These are phyloP conservation scores for Cylindricascospora bacillispora DNA, from an alignment of 1,139 yeast species.

Conservation along the genomic window DNA sequence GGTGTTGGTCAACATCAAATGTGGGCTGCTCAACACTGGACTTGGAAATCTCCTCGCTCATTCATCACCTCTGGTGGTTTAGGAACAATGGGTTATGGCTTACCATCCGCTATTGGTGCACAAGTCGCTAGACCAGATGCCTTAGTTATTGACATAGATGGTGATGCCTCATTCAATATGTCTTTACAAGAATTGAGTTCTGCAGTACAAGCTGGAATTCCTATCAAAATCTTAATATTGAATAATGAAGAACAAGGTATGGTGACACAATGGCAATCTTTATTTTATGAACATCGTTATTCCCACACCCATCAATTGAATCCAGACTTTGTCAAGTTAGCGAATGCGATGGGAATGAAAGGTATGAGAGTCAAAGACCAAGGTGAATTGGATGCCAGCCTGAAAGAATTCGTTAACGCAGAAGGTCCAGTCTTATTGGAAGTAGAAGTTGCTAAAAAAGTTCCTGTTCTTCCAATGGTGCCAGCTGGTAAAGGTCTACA, in stretches of 20 bases:
- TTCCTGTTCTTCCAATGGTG: conserved; percentile 97
- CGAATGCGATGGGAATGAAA: conserved; percentile 86
- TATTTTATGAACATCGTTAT: conserved; percentile 92
- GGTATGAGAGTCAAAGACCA: conserved; percentile 65
- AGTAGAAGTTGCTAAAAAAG: conserved; percentile 87
- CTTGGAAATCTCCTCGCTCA: conserved; percentile 83
- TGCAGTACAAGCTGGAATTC: conserved; percentile 88
- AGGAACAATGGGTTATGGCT: conserved; percentile 97
- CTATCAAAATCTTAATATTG: conserved; percentile 76
- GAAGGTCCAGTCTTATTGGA: conserved; percentile 84
- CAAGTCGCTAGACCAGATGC: conserved; percentile 94
- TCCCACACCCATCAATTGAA: conserved; percentile 92
- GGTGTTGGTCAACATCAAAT: conserved; percentile 99
- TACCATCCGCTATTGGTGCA: conserved; percentile 97
- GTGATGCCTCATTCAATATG: conserved; percentile 98
- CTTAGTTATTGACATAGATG: conserved; percentile 90
- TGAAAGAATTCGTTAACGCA: conserved; percentile 62
- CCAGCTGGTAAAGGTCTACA: conserved; percentile 93
- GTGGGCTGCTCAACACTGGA: conserved; percentile 99
- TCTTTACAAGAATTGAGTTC: conserved; percentile 84
- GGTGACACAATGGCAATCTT: conserved; percentile 99
- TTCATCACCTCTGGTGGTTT: conserved; percentile 96
- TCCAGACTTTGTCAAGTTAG: conserved; percentile 85
- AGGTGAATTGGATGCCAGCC: conserved; percentile 47
- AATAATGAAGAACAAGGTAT: conserved; percentile 99